Percentiles rank a stretch among this genome's conserved stretches.
Conservation (phyloP, 306 rosid species). For the Sechiopsis laciniata region DNA sequence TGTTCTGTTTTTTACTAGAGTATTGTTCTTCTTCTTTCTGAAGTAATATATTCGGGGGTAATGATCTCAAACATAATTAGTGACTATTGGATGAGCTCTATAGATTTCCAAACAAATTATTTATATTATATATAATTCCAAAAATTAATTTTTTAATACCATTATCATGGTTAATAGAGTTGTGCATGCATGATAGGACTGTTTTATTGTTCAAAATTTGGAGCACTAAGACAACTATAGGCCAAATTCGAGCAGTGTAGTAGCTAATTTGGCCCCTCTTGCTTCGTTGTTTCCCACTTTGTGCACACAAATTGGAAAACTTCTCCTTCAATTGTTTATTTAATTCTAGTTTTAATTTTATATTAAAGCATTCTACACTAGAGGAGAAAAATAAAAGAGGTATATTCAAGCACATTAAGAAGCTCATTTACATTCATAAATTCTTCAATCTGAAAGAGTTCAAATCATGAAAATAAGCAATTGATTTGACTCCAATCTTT, state of each 20-base stretch:
- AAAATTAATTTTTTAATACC: not conserved
- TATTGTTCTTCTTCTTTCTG: not conserved
- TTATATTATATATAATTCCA: too few species aligned
- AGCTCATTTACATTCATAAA: conserved; percentile 7
- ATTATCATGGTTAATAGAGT: conserved; percentile 10
- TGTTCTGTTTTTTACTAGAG: not conserved
- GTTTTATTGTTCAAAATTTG: conserved; percentile 6
- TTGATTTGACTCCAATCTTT: conserved; percentile 16
- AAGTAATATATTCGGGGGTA: not conserved
- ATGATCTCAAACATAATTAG: not conserved
- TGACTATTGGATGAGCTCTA: not conserved
- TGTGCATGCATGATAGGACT: not conserved
- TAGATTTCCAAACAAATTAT: too few species aligned
- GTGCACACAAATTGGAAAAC: conserved; percentile 38
- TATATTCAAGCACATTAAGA: conserved; percentile 11
- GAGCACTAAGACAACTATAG: conserved; percentile 40
- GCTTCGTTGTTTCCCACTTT: conserved; percentile 56
- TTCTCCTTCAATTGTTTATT: conserved; percentile 27
- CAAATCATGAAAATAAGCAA: not conserved
- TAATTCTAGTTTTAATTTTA: not conserved
- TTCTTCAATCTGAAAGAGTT: not conserved
- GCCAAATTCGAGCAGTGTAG: conserved; percentile 44
- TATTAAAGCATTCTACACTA: not conserved
- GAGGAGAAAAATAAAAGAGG: not conserved
- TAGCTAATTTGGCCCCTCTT: conserved; percentile 42